These are phyloP conservation scores for Hippophae rhamnoides DNA, from an alignment of 306 rosid genomes.

Conservation along the genomic window DNA sequence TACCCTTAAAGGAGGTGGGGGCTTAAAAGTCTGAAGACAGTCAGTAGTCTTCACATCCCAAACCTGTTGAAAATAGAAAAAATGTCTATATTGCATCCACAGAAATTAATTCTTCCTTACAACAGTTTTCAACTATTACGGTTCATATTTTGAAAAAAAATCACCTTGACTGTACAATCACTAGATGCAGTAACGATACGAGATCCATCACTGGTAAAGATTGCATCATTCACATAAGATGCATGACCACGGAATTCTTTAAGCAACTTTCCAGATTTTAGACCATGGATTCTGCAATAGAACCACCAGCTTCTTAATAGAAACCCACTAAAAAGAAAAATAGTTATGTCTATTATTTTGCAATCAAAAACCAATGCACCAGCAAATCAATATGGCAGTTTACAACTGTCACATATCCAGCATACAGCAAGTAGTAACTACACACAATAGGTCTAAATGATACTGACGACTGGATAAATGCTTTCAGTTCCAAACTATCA, in stretches of 20 bases:
- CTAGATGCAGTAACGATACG: constrained; percentile 92
- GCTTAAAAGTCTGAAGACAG: constrained; percentile 90
- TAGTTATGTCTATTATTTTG: no score
- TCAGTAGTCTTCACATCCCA: constrained; percentile 91
- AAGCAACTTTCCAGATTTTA: constrained; percentile 87
- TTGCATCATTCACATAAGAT: constrained; percentile 90
- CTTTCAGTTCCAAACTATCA: no score
- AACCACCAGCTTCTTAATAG: constrained; percentile 4
- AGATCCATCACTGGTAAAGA: constrained; percentile 76
- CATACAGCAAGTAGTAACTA: not conserved
- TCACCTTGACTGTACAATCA: constrained; percentile 92
- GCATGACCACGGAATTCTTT: constrained; percentile 97
- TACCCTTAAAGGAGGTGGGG: constrained; percentile 97
- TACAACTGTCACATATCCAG: constrained; percentile 2
- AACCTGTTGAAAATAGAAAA: constrained; percentile 40
- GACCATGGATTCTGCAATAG: constrained; percentile 69
- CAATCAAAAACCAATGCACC: not conserved
- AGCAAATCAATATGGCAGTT: not conserved
- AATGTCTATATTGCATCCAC: constrained; percentile 6
- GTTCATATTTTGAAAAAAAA: constrained; percentile 11
- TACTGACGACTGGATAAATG: no score
- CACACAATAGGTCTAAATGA: not conserved
- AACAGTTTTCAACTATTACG: not conserved
- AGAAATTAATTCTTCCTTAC: constrained; percentile 2
- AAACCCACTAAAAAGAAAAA: not conserved